Percentiles rank a stretch among this genome's conserved stretches.
Conservation (phyloP, 176 grass and related monocot genomes). For the Musa itinerans region DNA sequence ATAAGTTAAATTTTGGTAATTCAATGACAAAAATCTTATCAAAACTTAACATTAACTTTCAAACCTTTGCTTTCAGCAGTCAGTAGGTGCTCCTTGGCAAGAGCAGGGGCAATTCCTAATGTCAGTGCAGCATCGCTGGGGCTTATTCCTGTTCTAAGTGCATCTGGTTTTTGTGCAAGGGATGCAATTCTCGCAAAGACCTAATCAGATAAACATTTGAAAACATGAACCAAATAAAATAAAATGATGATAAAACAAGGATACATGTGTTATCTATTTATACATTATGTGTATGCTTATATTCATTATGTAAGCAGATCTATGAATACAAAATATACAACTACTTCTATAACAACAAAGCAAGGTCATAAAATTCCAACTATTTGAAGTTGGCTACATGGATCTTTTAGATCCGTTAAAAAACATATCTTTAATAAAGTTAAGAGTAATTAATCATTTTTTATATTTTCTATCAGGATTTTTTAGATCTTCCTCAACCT, state of each 20-base stretch:
- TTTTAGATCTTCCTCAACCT: no score
- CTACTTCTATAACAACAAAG: no score
- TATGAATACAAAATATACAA: no score
- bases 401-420: no score
- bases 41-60: neutral
- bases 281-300: neutral
- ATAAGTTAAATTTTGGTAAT: conserved; percentile 2
- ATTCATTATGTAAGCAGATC: no score
- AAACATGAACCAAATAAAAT: neutral
- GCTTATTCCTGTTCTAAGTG: conserved; percentile 80
- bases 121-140: conserved; percentile 92
- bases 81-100: conserved; percentile 92
- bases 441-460: no score
- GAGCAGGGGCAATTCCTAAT: conserved; percentile 89
- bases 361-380: no score
- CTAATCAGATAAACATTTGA: conserved; percentile 22
- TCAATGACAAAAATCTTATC: conserved; percentile 8
- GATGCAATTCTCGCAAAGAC: conserved; percentile 83
- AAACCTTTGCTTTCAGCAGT: conserved; percentile 94
- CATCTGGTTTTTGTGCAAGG: conserved; percentile 66
- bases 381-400: no score
- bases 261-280: neutral
- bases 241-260: conserved; percentile 2
- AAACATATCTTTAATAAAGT: no score
- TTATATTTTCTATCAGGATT: no score